A percentile compares a stretch with the other conserved stretches of the same genome.
Conservation (phyloP, 805 yeast species). For the Saccharomycopsis malanga region DNA sequence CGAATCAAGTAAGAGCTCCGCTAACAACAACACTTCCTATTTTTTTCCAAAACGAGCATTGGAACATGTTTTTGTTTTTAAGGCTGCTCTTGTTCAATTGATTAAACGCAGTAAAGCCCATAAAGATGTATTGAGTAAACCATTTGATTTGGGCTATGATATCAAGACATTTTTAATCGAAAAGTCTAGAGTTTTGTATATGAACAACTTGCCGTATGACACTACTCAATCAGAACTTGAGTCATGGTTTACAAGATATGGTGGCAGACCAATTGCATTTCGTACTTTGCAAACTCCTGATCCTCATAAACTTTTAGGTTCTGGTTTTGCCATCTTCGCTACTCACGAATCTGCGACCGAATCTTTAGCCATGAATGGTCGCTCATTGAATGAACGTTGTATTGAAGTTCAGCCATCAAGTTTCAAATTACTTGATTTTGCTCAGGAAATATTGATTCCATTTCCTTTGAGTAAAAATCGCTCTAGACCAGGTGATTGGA, state of each 20-base stretch:
- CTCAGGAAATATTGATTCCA: constrained; percentile 73
- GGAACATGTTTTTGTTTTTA: constrained; percentile 3
- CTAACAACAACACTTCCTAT: background rate
- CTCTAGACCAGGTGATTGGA: constrained; percentile 93
- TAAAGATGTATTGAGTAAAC: constrained; percentile 27
- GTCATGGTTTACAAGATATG: constrained; percentile 84
- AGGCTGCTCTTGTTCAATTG: constrained; percentile 1
- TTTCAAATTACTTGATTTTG: constrained; percentile 66
- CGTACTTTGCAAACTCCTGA: constrained; percentile 76
- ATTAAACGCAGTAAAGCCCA: background rate
- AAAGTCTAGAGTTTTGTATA: constrained; percentile 67
- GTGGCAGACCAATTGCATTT: constrained; percentile 80
- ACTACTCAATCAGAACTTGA: constrained; percentile 88
- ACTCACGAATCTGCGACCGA: constrained; percentile 84
- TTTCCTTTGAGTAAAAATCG: constrained; percentile 73
- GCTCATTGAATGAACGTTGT: constrained; percentile 60
- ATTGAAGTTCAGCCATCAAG: constrained; percentile 87
- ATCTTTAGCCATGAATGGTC: constrained; percentile 71
- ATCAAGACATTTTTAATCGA: constrained; percentile 71
- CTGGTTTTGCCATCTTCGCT: constrained; percentile 82
- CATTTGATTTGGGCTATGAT: constrained; percentile 55
- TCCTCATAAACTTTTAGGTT: constrained; percentile 42
- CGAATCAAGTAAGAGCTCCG: constrained; percentile 7
- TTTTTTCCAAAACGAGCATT: constrained; percentile 9
- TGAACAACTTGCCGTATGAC: constrained; percentile 76